Percentiles rank a stretch among this genome's conserved stretches.
Conservation (phyloP, 2,329 filamentous ascomycete genomes). For the Eutypa lata region DNA sequence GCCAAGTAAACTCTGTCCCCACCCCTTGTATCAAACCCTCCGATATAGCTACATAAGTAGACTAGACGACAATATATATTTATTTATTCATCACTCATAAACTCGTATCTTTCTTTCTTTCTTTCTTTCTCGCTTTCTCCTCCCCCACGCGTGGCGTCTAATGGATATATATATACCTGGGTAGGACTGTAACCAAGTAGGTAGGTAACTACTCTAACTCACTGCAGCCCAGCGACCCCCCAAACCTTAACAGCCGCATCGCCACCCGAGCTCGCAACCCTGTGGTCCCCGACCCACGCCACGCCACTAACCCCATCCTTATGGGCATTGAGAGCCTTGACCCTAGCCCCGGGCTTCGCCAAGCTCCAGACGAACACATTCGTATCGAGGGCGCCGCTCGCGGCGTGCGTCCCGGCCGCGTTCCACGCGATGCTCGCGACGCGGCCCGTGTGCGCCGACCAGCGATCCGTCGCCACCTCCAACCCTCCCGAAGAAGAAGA, state of each 20-base stretch:
- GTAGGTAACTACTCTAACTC: too few relatives aligned
- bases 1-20: too few relatives aligned
- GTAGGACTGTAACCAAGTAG: too few relatives aligned
- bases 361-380: conserved; percentile 92
- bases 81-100: too few relatives aligned
- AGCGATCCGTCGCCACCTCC: conserved; percentile 73
- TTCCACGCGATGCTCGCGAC: conserved; percentile 71
- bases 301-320: conserved; percentile 94
- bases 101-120: too few relatives aligned
- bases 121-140: too few relatives aligned
- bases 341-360: conserved; percentile 74
- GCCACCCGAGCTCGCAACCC: conserved; percentile 74
- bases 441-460: conserved; percentile 59
- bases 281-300: conserved; percentile 66
- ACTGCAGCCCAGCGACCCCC: conserved; percentile 59
- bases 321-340: conserved; percentile 85
- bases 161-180: too few relatives aligned
- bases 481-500: conserved; percentile 40
- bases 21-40: too few relatives aligned
- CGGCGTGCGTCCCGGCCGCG: conserved; percentile 70
- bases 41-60: too few relatives aligned
- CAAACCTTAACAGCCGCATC: conserved; percentile 93
- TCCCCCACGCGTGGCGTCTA: too few relatives aligned
- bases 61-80: too few relatives aligned
- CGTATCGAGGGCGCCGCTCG: conserved; percentile 83